These are phyloP conservation scores for Hypholoma sublateritium DNA, from an alignment of 768 basidiomycete genomes.

Conservation along the genomic window DNA sequence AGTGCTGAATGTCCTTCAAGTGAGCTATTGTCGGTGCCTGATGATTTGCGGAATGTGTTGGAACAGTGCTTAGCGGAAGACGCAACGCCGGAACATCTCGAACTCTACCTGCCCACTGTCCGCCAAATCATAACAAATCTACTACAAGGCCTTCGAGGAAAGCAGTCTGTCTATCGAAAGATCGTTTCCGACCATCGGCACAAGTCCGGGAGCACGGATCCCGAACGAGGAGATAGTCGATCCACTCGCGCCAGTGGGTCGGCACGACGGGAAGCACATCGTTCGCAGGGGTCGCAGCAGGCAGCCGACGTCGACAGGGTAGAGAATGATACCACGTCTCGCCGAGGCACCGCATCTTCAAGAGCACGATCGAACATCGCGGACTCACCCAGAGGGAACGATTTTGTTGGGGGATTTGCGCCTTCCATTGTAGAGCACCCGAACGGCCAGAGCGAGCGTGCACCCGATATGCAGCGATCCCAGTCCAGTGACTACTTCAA, in stretches of 20 bases:
- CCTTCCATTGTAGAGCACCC: slow-evolving; percentile 30
- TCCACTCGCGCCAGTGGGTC: slow-evolving; percentile 49
- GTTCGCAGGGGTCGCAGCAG: slow-evolving; percentile 47
- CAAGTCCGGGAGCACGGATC: slow-evolving; percentile 44
- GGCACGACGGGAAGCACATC: slow-evolving; percentile 47
- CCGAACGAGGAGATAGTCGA: slow-evolving; percentile 58
- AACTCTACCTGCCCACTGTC: slow-evolving; percentile 87
- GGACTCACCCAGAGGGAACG: slow-evolving; percentile 29
- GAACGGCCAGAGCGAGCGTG: slow-evolving; percentile 16
- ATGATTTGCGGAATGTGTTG: slow-evolving; percentile 84
- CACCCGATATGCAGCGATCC: slow-evolving; percentile 12
- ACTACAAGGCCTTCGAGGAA: slow-evolving; percentile 89
- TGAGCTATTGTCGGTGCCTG: slow-evolving; percentile 84
- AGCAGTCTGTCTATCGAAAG: slow-evolving; percentile 86
- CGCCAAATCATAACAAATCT: slow-evolving; percentile 90
- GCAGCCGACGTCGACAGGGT: slow-evolving; percentile 37
- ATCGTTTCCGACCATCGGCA: slow-evolving; percentile 64
- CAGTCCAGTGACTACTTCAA: slow-evolving; percentile 7
- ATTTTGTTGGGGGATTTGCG: slow-evolving; percentile 56
- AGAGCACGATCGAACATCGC: slow-evolving; percentile 13
- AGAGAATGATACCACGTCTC: slow-evolving; percentile 35
- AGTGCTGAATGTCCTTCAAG: slow-evolving; percentile 39
- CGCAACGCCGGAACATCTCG: slow-evolving; percentile 80
- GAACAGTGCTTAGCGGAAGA: slow-evolving; percentile 93
- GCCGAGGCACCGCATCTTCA: slow-evolving; percentile 39